Percentiles rank a stretch among this genome's conserved stretches.
Conservation (phyloP, 2,329 filamentous ascomycete genomes). For the Aspergillus sp. region DNA sequence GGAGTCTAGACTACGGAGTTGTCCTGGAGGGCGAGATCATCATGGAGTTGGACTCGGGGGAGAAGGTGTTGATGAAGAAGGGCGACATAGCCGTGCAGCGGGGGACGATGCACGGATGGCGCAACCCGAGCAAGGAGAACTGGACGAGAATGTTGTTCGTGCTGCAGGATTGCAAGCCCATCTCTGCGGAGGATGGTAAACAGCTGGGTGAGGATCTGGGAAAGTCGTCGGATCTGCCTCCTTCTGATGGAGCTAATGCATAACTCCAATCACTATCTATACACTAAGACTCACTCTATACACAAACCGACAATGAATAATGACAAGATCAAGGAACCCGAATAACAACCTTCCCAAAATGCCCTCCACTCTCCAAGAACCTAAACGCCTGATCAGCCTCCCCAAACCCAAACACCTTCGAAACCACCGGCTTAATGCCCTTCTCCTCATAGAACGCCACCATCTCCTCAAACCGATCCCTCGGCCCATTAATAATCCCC, state of each 20-base stretch:
- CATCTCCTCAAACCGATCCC: constrained; percentile 52
- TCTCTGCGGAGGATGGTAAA: constrained; percentile 23
- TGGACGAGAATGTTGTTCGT: constrained; percentile 52
- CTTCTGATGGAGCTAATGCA: neutral
- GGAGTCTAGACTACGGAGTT: constrained; percentile 58
- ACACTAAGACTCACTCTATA: too few relatives aligned
- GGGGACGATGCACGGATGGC: constrained; percentile 58
- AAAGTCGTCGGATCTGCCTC: neutral
- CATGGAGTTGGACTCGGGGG: constrained; percentile 56
- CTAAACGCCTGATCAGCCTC: constrained; percentile 56
- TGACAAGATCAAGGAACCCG: constrained; percentile 34
- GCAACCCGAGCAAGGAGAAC: constrained; percentile 50
- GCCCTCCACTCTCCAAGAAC: constrained; percentile 54
- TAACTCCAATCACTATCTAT: too few relatives aligned
- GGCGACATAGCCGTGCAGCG: constrained; percentile 61
- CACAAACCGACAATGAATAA: too few relatives aligned
- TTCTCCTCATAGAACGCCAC: constrained; percentile 36
- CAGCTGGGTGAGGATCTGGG: constrained; percentile 31
- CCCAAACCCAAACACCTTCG: constrained; percentile 56
- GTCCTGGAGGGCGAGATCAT: constrained; percentile 58
- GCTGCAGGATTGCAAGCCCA: constrained; percentile 29
- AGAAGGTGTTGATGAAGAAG: constrained; percentile 47
- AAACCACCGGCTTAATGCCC: constrained; percentile 48
- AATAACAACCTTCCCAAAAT: constrained; percentile 60
- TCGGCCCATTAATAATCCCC: constrained; percentile 65